Percentiles rank a stretch among this genome's conserved stretches.
Evolutionary conservation across 2,329 filamentous ascomycete genomes (phyloP).

Genomic region (Diaporthe humulicola): DNA sequence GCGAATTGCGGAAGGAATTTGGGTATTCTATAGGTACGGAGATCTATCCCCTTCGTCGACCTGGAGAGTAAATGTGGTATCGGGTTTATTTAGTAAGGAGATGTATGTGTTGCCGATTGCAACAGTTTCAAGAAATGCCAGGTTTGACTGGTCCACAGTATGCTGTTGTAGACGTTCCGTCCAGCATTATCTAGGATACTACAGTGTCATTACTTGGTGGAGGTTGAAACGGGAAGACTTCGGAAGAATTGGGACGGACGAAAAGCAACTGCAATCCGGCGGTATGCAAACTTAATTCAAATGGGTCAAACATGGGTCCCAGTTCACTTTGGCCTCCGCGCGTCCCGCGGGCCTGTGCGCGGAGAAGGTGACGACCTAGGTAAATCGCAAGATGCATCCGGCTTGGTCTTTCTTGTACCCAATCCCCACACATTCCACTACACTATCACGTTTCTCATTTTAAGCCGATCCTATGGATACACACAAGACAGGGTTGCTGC

Average conservation of each 20-base stretch:
- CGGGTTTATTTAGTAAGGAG: too few relatives aligned
- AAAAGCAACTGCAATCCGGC: neutral
- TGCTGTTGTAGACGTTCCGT: too few relatives aligned
- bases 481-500: constrained; percentile 4
- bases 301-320: neutral
- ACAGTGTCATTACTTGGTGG: too few relatives aligned
- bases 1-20: too few relatives aligned
- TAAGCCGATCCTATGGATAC: neutral
- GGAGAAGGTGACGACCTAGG: neutral
- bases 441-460: neutral
- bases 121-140: too few relatives aligned
- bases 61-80: too few relatives aligned
- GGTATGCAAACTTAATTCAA: neutral
- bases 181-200: too few relatives aligned
- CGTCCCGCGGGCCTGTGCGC: constrained; percentile 7
- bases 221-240: too few relatives aligned
- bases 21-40: too few relatives aligned
- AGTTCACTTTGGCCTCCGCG: neutral
- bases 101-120: too few relatives aligned
- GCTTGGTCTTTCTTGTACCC: neutral
- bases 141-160: too few relatives aligned
- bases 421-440: neutral
- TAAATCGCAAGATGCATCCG: neutral
- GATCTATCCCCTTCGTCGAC: too few relatives aligned
- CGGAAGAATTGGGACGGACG: neutral